Evolutionary conservation across 805 yeast genomes (phyloP), one percentile per base, ranked within the genome.

Genomic region (Candida boleticola): DNA sequence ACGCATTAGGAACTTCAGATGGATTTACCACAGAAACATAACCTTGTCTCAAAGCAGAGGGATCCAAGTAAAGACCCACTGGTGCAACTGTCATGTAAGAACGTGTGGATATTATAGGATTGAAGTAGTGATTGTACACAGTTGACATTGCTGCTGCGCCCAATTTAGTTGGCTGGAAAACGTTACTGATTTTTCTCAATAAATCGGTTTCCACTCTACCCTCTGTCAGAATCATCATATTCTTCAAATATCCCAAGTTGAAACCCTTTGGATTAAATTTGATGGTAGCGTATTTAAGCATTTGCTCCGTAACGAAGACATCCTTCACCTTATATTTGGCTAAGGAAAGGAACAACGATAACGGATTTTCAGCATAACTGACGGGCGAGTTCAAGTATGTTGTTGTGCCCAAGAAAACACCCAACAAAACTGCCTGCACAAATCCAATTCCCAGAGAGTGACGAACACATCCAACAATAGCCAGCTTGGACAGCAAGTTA

Each of bases 1-100:
- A 66, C 0, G 89, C 88, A 49, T 76, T 74, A 3, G 86, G 82
- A 20, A 73, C 73, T 47, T 80, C 85, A 3, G 77, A 77, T 9
- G 89, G 92, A 51, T 86, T 84, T 4, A 89, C 90, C 20, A 86
- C 74, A 17, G 85, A 80, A 2, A 93, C 76, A 41, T 83, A 79
- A 2, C 99, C 99, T 48, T 89, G 92, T n/a, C 97, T 75, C 44
- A 93, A 71, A 0, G 95, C 92, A 36, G 84, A 71, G 0, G 96
- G 89, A 56, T 93, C 98, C 39, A 93, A 70, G 74, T 84, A 89
- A 19, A 93, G 60, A 48, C 88, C 93, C 17, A 88, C 83, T 0
- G 97, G 95, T 13, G 92, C 95, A 40, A 89, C 82, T 5, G 89
- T 82, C 74, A 92, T 74, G 60, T 89, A 90, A 1, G 97, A 88